Conservation (phyloP, 768 basidiomycete species). For the Boletus rufocinnamomeus region DNA sequence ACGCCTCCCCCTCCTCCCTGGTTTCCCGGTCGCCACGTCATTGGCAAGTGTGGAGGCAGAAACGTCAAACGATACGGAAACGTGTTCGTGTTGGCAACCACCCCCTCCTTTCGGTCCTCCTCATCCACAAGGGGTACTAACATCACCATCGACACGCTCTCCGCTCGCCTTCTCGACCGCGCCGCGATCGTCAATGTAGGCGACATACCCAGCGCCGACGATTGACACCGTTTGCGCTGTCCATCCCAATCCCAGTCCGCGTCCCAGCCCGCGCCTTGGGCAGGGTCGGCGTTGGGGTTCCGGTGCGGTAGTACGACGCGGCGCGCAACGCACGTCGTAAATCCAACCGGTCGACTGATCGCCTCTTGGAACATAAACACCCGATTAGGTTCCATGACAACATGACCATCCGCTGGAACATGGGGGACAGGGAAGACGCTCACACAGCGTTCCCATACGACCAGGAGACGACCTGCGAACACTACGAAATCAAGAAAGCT, state of each 20-base stretch:
- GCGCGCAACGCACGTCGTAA: constrained; percentile 29
- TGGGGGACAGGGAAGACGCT: constrained; percentile 30
- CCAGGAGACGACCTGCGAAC: constrained; percentile 26
- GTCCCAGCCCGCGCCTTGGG: neutral
- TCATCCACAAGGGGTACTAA: constrained; percentile 23
- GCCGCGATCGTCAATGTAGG: constrained; percentile 31
- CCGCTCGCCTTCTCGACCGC: constrained; percentile 14
- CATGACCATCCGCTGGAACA: constrained; percentile 25
- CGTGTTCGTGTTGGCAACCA: neutral
- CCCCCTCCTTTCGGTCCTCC: neutral
- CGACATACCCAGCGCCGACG: neutral
- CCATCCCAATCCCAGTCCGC: neutral
- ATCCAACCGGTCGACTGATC: constrained; percentile 26
- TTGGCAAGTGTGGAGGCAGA: constrained; percentile 11
- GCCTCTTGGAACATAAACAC: constrained; percentile 32
- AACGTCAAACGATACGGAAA: constrained; percentile 27
- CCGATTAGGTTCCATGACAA: constrained; percentile 23
- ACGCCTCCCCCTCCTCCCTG: neutral
- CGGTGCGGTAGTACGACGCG: neutral
- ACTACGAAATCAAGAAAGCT: constrained; percentile 27
- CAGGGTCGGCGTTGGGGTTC: neutral
- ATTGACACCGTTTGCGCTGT: neutral
- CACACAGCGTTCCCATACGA: constrained; percentile 32
- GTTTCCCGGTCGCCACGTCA: neutral
- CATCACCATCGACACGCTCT: constrained; percentile 27